phyloP scores from a whole-genome alignment of 164 flowering plant genomes.

The Chloranthus sessilifolius region DNA sequence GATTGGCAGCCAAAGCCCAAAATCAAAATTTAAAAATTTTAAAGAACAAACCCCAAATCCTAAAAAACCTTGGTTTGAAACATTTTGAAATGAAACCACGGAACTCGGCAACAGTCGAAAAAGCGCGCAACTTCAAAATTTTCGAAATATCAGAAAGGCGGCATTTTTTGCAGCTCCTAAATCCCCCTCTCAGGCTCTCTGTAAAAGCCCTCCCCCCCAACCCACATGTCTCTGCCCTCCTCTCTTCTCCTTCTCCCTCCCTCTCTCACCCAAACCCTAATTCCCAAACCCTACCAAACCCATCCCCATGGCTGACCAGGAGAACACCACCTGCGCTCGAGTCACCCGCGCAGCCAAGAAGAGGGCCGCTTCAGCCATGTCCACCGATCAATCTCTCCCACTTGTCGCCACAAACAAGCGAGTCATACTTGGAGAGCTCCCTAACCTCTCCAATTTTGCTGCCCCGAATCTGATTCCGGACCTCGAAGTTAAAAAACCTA shows the following conservation, averaged over 20 bases:
- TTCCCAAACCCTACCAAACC: background rate
- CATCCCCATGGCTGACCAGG: slow-evolving; percentile 26
- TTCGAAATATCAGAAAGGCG: background rate
- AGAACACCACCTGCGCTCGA: slow-evolving; percentile 21
- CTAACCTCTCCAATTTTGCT: slow-evolving; percentile 22
- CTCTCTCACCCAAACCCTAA: background rate
- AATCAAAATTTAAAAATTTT: too few species aligned
- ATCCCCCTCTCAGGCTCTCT: background rate
- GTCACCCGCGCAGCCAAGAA: slow-evolving; percentile 32
- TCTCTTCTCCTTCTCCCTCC: background rate
- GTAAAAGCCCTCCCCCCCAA: background rate
- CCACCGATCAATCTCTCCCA: background rate
- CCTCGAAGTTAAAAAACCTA: slow-evolving; percentile 9
- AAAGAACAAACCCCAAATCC: too few species aligned
- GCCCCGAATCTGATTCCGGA: slow-evolving; percentile 6
- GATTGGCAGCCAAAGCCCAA: too few species aligned
- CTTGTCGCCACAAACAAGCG: slow-evolving; percentile 27
- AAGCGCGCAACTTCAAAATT: background rate
- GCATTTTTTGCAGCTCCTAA: too few species aligned
- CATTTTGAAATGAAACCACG: too few species aligned
- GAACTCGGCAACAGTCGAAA: too few species aligned
- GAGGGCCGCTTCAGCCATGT: slow-evolving; percentile 21
- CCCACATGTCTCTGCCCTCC: too few species aligned
- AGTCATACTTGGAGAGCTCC: slow-evolving; percentile 47
- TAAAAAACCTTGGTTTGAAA: too few species aligned